These are phyloP conservation scores for Medicago truncatula DNA, from an alignment of 306 rosid genomes.

Conservation along the genomic window MtrunA17r5.0-ANR NC_053043.1:45292501-45293000, in stretches of 20 bases:
- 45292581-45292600: background rate
- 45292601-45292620: background rate
- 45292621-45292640: background rate
- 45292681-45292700: background rate
- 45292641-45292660: background rate
- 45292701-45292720: constrained; percentile 16
- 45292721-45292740: background rate
- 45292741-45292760: constrained; percentile 17
- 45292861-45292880: constrained; percentile 8
- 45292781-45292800: background rate
- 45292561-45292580: background rate
- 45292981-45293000: too few relatives aligned
- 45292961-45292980: too few relatives aligned
- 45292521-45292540: background rate
- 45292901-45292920: background rate
- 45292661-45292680: constrained; percentile 33
- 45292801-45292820: constrained; percentile 12
- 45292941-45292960: background rate
- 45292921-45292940: constrained; percentile 20
- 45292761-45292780: constrained; percentile 2
- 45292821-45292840: constrained; percentile 1
- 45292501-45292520: background rate
- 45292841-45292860: background rate
- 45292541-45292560: background rate
- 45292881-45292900: background rate